Conservation (phyloP, 306 rosid genomes). For the Cucurbita maxima region DNA sequence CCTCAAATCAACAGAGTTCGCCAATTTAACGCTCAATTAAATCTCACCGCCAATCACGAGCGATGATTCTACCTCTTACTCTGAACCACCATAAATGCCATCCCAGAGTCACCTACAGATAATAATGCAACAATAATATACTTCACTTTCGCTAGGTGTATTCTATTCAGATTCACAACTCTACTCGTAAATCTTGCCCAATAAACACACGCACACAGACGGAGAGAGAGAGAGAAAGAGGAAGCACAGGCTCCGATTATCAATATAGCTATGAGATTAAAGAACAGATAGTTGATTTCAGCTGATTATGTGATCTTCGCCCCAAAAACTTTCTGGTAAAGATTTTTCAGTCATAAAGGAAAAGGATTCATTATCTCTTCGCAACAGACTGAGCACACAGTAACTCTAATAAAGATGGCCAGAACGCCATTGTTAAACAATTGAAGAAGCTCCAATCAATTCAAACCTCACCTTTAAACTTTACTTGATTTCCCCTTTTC, state of each 20-base stretch:
- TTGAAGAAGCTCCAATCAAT: background rate
- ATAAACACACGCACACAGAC: background rate
- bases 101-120: background rate
- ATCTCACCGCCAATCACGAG: constrained; percentile 29
- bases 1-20: background rate
- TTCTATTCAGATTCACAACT: background rate
- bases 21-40: constrained; percentile 8
- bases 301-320: background rate
- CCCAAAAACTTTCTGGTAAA: background rate
- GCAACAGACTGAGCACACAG: background rate
- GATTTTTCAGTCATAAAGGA: background rate
- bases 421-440: background rate
- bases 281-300: background rate
- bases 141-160: background rate
- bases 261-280: background rate
- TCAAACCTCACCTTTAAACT: background rate
- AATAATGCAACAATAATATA: background rate
- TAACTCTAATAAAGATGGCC: background rate
- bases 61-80: constrained; percentile 17
- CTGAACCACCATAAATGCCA: constrained; percentile 17
- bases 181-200: constrained; percentile 3
- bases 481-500: background rate
- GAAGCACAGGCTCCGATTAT: background rate
- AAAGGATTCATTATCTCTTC: background rate
- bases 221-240: background rate